Evolutionary conservation across 768 basidiomycete genomes (phyloP).

Genomic region (Leccinum uliginosum): DNA sequence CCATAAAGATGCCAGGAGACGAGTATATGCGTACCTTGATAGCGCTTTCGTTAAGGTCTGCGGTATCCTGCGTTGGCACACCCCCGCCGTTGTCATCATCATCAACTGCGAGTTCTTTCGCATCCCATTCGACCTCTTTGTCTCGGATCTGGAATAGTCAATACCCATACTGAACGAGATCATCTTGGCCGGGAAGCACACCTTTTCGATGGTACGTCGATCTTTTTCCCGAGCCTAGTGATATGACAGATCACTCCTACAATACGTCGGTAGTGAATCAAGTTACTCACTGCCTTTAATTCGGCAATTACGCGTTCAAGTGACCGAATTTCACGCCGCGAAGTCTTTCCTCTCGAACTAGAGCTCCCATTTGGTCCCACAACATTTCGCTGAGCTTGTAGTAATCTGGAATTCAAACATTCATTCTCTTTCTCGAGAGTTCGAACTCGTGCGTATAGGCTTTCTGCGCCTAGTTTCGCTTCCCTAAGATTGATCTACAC

Average conservation of each 20-base stretch:
- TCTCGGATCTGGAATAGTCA: slow-evolving; percentile 14
- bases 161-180: background rate
- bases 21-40: slow-evolving; percentile 4
- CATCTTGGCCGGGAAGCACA: background rate
- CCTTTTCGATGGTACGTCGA: slow-evolving; percentile 15
- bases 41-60: slow-evolving; percentile 9
- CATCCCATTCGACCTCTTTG: slow-evolving; percentile 13
- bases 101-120: slow-evolving; percentile 9
- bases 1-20: background rate
- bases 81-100: background rate
- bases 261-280: background rate
- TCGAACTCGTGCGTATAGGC: slow-evolving; percentile 6
- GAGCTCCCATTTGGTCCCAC: background rate
- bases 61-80: background rate
- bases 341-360: background rate
- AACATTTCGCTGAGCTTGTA: background rate
- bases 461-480: slow-evolving; percentile 7
- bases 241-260: background rate
- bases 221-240: slow-evolving; percentile 12
- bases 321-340: slow-evolving; percentile 6
- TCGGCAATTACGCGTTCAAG: slow-evolving; percentile 4
- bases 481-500: slow-evolving; percentile 9
- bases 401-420: slow-evolving; percentile 4
- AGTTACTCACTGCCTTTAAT: slow-evolving; percentile 6
- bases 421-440: slow-evolving; percentile 9